These are phyloP conservation scores for Ogataea hybrid DNA, from an alignment of 1,139 yeast species.

Conservation along the genomic window DNA sequence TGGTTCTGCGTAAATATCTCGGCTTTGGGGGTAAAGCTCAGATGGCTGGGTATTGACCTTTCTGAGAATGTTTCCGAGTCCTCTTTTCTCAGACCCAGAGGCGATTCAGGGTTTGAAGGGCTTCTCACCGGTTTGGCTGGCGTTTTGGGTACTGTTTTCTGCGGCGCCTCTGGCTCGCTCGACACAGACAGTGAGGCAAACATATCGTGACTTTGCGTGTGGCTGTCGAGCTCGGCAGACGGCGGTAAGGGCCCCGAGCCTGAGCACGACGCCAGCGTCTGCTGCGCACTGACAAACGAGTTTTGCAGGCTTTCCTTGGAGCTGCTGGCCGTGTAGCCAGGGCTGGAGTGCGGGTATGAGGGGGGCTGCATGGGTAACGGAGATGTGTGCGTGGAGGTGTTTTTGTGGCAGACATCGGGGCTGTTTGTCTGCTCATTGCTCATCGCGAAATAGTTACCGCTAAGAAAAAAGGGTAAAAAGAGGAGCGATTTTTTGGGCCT, in stretches of 20 bases:
- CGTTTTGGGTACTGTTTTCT: neutral
- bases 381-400: neutral
- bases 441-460: slow-evolving; percentile 7
- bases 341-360: neutral
- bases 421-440: neutral
- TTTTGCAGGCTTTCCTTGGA: slow-evolving; percentile 1
- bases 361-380: neutral
- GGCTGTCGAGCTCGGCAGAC: neutral
- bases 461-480: slow-evolving; percentile 6
- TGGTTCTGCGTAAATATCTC: slow-evolving; percentile 10
- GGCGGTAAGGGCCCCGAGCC: neutral
- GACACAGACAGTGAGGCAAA: neutral
- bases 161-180: neutral
- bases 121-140: slow-evolving; percentile 1
- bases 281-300: slow-evolving; percentile 7
- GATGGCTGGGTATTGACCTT: slow-evolving; percentile 9
- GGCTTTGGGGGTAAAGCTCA: slow-evolving; percentile 10
- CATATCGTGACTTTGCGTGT: neutral
- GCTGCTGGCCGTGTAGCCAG: neutral
- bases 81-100: slow-evolving; percentile 7
- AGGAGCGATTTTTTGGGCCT: neutral
- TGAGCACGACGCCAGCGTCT: slow-evolving; percentile 1
- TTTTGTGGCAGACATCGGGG: neutral
- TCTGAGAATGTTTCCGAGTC: slow-evolving; percentile 6
- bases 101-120: slow-evolving; percentile 15